These are phyloP conservation scores for Diddensiella transvaalensis DNA, from an alignment of 805 yeast species.

Conservation along the genomic window DNA sequence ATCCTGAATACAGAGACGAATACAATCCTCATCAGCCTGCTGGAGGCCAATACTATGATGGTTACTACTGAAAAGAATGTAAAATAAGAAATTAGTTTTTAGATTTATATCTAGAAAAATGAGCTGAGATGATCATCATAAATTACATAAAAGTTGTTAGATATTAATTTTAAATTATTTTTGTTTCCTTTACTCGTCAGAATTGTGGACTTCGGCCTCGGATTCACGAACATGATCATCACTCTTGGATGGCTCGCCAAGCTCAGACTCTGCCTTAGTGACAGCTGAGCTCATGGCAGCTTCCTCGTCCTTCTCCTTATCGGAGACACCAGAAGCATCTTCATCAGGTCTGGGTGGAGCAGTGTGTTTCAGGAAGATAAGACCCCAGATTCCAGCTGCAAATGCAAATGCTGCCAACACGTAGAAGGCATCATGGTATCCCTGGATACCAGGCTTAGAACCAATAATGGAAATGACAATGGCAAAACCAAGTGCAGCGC, in stretches of 20 bases:
- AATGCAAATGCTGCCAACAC: constrained; percentile 13
- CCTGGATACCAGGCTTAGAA: neutral
- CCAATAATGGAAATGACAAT: constrained; percentile 27
- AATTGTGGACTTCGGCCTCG: neutral
- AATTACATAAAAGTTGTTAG: too few relatives aligned
- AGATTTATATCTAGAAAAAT: too few relatives aligned
- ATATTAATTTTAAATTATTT: too few relatives aligned
- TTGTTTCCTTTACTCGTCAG: neutral
- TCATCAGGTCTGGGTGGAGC: neutral
- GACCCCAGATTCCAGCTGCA: neutral
- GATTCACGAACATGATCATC: neutral
- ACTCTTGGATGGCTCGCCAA: neutral
- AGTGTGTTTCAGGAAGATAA: neutral
- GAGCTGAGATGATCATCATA: too few relatives aligned
- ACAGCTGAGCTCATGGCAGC: too few relatives aligned
- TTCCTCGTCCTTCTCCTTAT: neutral
- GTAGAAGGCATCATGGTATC: constrained; percentile 16
- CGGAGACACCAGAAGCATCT: neutral
- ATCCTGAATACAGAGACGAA: neutral
- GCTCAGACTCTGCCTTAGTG: neutral
- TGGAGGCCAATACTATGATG: neutral
- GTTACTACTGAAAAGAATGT: too few relatives aligned
- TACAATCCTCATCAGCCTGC: neutral
- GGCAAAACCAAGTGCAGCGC: constrained; percentile 31
- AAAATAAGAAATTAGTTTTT: too few relatives aligned